Evolutionary conservation across 1,284 basidiomycete genomes (phyloP).

Genomic region (Austroboletus novae-zelandiae): DNA sequence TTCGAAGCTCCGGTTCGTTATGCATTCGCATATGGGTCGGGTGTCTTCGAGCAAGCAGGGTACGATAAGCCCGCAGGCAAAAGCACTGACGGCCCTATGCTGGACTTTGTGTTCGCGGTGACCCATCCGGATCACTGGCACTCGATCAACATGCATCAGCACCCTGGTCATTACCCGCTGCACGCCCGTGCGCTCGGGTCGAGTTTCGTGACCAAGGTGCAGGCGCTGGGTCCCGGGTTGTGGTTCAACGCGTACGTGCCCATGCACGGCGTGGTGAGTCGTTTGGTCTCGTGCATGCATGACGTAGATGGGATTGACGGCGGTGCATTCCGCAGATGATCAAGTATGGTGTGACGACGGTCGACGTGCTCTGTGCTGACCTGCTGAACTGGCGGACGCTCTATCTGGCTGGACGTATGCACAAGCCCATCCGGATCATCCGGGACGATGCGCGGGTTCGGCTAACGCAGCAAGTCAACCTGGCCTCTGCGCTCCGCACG

Average conservation of each 20-base stretch:
- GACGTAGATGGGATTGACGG: background rate
- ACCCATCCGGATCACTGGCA: conserved; percentile 92
- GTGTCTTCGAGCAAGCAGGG: conserved; percentile 86
- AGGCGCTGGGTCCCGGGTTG: conserved; percentile 82
- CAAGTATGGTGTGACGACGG: conserved; percentile 97
- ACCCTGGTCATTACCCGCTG: conserved; percentile 87
- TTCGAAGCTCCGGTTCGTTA: conserved; percentile 89
- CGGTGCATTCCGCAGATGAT: conserved; percentile 56
- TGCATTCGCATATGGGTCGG: conserved; percentile 94
- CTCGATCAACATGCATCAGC: conserved; percentile 88
- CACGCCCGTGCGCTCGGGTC: conserved; percentile 81
- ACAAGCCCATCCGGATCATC: conserved; percentile 93
- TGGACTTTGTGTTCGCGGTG: conserved; percentile 96
- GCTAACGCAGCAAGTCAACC: conserved; percentile 90
- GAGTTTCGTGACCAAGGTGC: conserved; percentile 72
- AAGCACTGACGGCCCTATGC: conserved; percentile 65
- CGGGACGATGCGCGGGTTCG: conserved; percentile 87
- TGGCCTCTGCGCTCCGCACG: conserved; percentile 84
- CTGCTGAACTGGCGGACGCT: conserved; percentile 91
- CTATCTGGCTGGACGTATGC: conserved; percentile 95
- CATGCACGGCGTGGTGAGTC: conserved; percentile 79
- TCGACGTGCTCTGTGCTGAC: conserved; percentile 87
- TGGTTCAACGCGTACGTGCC: conserved; percentile 94
- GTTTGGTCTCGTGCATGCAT: conserved; percentile 6
- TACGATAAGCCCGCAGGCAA: conserved; percentile 40